These are phyloP conservation scores for Mycena alexandri DNA, from an alignment of 768 basidiomycete species.

Conservation along the genomic window DNA sequence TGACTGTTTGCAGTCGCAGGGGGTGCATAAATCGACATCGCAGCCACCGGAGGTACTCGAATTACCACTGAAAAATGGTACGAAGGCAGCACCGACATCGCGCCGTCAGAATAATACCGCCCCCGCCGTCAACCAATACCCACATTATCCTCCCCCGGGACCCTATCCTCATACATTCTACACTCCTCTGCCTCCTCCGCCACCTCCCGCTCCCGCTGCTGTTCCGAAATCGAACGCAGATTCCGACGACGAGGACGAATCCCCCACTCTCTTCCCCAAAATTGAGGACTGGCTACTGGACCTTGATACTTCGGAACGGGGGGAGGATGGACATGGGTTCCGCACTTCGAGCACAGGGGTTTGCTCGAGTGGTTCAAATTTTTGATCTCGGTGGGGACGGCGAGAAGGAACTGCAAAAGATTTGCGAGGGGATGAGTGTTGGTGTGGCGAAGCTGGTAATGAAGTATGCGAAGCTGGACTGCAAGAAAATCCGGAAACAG, in stretches of 20 bases:
- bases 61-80: no score
- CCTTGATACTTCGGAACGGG: background rate
- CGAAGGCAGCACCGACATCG: no score
- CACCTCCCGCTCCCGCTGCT: no score
- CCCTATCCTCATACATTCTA: no score
- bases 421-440: background rate
- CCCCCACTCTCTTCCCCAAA: background rate
- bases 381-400: background rate
- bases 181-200: no score
- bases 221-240: background rate
- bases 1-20: no score
- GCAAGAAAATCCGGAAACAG: background rate
- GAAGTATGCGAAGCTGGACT: slow-evolving; percentile 1
- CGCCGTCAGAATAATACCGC: no score
- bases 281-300: slow-evolving; percentile 6
- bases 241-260: background rate
- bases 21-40: no score
- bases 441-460: background rate
- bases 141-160: no score
- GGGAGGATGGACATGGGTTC: slow-evolving; percentile 5
- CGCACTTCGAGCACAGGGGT: background rate
- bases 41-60: no score
- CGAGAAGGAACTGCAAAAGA: background rate
- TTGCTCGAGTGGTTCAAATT: background rate
- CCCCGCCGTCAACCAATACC: no score